Evolutionary conservation across 805 yeast genomes (phyloP), one percentile per base, ranked within the genome.

Genomic region (Zygoascus biomembranicola): DNA sequence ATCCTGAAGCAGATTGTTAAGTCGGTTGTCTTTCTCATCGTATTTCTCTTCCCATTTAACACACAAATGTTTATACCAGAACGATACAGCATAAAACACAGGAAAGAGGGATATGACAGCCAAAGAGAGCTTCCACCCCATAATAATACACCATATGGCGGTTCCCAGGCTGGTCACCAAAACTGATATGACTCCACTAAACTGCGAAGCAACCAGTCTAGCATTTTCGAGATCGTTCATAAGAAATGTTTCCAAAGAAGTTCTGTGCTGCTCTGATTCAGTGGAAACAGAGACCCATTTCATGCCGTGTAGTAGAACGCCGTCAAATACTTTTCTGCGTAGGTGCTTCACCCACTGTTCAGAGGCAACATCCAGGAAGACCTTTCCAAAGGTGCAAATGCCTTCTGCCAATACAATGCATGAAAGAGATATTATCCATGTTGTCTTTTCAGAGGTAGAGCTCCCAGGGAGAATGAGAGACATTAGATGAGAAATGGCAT

Each of bases 91-190:
- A 0, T 79, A 61, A 50, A 87, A 80, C 11, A 82, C 57, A 0
- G 96, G 95, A 13, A 86, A 75, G 66, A 90, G 73, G 0, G 96
- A 77, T 10, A 90, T 61, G 1, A 96, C 95, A 1, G 88, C 94
- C 9, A 92, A 69, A 1, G 97, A 79, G 43, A 94, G 70, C 61
- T 84, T 86, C 98, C 98, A 94, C 0, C 97, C 96, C 10, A 76
- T 65, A 0, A 75, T 76, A 1, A 89, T 57, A 0, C 97, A 82
- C 97, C 97, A 94, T 6, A 80, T 70, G 4, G 83, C 57, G 3
- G 97, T 95, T 28, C 81, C 67, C 0, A 72, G 41, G 48, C 89
- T 74, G 0, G 81, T 70, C 1, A 78, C 49, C 42, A 87, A 75
- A 10, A 84, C 77, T 1, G 80, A 59, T 0, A 80, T 44, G 0